Conservation (phyloP, 495 filamentous ascomycete genomes). For the Diplogelasinospora grovesii region DNA sequence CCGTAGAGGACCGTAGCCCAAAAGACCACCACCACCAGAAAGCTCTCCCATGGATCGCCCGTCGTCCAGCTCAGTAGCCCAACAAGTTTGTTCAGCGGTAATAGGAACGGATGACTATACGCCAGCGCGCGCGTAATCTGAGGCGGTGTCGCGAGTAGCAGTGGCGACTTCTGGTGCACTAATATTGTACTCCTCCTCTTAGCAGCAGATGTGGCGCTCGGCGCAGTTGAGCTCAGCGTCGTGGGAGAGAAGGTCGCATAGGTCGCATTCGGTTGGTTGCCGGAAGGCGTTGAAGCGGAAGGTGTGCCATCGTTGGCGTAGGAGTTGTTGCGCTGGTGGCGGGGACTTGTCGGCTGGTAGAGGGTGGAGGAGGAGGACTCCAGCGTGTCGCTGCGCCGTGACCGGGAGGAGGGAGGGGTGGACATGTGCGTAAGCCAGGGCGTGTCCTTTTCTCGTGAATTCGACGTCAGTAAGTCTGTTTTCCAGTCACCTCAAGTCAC, state of each 20-base stretch:
- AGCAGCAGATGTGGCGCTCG: slow-evolving; percentile 54
- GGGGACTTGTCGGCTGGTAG: slow-evolving; percentile 17
- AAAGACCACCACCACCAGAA: slow-evolving; percentile 74
- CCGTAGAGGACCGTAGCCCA: slow-evolving; percentile 85
- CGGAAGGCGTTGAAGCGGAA: slow-evolving; percentile 7
- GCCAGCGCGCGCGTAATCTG: slow-evolving; percentile 86
- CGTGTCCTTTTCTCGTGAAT: slow-evolving; percentile 30
- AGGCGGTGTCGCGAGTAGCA: slow-evolving; percentile 88
- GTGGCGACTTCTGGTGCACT: slow-evolving; percentile 91
- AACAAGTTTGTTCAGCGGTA: slow-evolving; percentile 73
- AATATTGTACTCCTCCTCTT: slow-evolving; percentile 83
- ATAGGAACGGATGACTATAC: slow-evolving; percentile 87
- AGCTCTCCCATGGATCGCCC: slow-evolving; percentile 92
- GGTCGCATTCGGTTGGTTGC: slow-evolving; percentile 23
- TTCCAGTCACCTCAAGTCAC: slow-evolving; percentile 5
- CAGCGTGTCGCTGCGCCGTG: slow-evolving; percentile 31
- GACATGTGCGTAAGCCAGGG: slow-evolving; percentile 48
- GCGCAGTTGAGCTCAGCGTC: slow-evolving; percentile 53
- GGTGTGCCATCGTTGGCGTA: slow-evolving; percentile 22
- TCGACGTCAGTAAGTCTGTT: slow-evolving; percentile 14
- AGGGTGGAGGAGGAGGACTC: slow-evolving; percentile 16
- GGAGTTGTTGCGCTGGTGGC: slow-evolving; percentile 11
- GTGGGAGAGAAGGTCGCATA: slow-evolving; percentile 66
- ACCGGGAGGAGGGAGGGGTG: slow-evolving; percentile 29
- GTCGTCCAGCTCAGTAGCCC: slow-evolving; percentile 91